Conservation (phyloP, 306 rosid genomes). For the Corylus americana region DNA sequence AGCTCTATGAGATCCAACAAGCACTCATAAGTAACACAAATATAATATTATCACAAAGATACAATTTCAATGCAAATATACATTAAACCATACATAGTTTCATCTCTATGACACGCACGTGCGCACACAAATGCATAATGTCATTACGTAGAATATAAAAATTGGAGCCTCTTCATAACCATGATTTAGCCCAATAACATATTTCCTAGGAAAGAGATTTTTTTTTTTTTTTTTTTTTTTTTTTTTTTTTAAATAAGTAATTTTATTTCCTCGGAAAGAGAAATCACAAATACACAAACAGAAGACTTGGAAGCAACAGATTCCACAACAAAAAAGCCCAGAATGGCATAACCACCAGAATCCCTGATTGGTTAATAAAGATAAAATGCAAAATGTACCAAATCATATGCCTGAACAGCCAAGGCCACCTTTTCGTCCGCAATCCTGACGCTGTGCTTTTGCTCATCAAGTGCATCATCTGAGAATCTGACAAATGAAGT, state of each 20-base stretch:
- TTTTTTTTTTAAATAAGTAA: no score
- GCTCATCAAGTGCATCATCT: constrained; percentile 96
- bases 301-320: not conserved
- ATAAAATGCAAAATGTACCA: constrained; percentile 54
- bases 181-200: not conserved
- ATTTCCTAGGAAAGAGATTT: not conserved
- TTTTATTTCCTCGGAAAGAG: not conserved
- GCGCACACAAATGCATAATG: not conserved
- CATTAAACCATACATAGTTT: not conserved
- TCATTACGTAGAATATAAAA: not conserved
- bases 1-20: not conserved
- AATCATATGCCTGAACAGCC: constrained; percentile 92
- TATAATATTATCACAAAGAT: not conserved
- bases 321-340: not conserved
- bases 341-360: constrained; percentile 12
- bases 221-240: no score
- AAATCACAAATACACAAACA: constrained; percentile 1
- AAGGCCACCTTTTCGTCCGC: constrained; percentile 89
- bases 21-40: not conserved
- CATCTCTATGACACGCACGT: not conserved
- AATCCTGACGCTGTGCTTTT: constrained; percentile 89
- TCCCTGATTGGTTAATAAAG: constrained; percentile 3
- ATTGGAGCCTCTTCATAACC: not conserved
- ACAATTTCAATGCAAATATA: not conserved
- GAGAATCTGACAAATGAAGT: constrained; percentile 70